A percentile compares a stretch with the other conserved stretches of the same genome.
Conservation (phyloP, 2,329 filamentous ascomycete genomes). For the Monilinia vaccinii-corymbosi region DNA sequence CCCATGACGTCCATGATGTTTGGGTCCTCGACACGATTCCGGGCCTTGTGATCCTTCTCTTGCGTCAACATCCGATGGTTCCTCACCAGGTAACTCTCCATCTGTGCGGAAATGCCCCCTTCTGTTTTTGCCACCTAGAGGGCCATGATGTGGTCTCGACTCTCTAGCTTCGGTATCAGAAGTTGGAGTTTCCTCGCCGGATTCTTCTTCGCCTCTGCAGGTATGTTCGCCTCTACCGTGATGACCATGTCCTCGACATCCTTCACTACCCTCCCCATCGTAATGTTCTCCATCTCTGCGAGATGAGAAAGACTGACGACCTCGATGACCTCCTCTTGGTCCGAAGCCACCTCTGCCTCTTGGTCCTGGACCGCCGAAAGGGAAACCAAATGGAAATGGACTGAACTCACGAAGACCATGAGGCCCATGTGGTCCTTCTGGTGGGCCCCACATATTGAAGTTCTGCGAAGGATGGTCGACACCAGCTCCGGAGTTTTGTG, state of each 20-base stretch:
- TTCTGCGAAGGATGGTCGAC: conserved; percentile 23
- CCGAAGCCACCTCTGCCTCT: conserved; percentile 14
- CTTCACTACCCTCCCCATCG: conserved; percentile 13
- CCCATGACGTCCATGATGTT: conserved; percentile 12
- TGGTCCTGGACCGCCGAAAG: conserved; percentile 6
- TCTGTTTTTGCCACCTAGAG: background rate
- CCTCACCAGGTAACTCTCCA: background rate
- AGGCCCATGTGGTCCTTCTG: background rate
- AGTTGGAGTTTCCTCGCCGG: conserved; percentile 9
- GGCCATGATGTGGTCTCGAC: background rate
- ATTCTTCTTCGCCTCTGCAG: background rate
- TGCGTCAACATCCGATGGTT: conserved; percentile 7
- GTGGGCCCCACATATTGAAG: conserved; percentile 9
- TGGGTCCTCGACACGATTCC: conserved; percentile 10
- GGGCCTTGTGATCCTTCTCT: conserved; percentile 9
- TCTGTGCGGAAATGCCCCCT: background rate
- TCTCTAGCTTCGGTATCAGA: conserved; percentile 5
- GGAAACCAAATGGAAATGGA: background rate
- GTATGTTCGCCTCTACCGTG: conserved; percentile 16
- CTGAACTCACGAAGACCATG: background rate
- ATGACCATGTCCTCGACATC: conserved; percentile 30
- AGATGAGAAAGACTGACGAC: conserved; percentile 15
- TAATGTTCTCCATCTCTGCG: conserved; percentile 18
- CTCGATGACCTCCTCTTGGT: conserved; percentile 14
- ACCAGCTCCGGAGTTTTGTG: conserved; percentile 21